Conservation (phyloP, 2,329 filamentous ascomycete genomes). For the Fusarium verrucosum region DNA sequence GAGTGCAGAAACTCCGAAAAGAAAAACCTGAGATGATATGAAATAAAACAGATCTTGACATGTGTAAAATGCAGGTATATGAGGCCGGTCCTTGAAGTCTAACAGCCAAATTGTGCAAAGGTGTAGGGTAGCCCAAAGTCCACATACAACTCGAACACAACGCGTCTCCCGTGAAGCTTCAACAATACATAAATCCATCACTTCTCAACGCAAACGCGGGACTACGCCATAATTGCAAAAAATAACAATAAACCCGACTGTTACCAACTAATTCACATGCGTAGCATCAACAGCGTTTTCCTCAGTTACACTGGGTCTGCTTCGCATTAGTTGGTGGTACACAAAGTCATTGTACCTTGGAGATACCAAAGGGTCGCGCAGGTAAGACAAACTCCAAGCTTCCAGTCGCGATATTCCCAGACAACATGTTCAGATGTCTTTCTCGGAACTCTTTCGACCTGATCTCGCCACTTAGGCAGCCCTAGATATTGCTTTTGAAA, state of each 20-base stretch:
- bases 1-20: too few species aligned
- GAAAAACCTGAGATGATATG: too few species aligned
- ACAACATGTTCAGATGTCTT: background rate
- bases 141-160: background rate
- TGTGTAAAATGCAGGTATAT: background rate
- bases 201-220: background rate
- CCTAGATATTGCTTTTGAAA: background rate
- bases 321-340: constrained; percentile 3
- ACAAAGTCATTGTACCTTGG: background rate
- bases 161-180: background rate
- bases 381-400: constrained; percentile 25
- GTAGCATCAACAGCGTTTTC: background rate
- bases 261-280: too few species aligned
- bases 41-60: too few species aligned
- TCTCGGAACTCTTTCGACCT: background rate
- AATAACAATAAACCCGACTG: background rate
- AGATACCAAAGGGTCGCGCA: background rate
- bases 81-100: background rate
- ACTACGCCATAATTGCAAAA: background rate
- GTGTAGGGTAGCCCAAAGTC: constrained; percentile 17
- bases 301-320: background rate
- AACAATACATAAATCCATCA: background rate
- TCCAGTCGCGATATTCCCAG: background rate
- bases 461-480: constrained; percentile 10
- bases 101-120: background rate